A percentile compares a stretch with the other conserved stretches of the same genome.
These are phyloP conservation scores for Oryza longistaminata DNA, from an alignment of 176 grass and related monocot species.

Conservation along the genomic window DNA sequence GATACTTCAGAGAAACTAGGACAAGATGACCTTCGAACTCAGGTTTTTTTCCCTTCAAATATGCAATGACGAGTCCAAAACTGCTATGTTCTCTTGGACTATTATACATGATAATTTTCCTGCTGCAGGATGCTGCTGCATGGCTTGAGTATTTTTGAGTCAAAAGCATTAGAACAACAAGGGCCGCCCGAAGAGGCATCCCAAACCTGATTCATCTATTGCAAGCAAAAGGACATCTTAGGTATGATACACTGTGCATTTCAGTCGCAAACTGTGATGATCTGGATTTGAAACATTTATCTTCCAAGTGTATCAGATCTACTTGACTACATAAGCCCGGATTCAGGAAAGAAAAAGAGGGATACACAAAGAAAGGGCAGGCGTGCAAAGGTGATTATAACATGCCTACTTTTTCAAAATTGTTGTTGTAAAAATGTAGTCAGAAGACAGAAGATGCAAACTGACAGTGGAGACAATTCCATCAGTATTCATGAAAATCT, in stretches of 20 bases:
- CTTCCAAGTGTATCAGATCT: slow-evolving; percentile 98
- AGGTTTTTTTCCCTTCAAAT: slow-evolving; percentile 52
- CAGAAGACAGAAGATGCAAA: neutral
- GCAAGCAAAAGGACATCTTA: slow-evolving; percentile 99
- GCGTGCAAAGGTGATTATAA: slow-evolving; percentile 73
- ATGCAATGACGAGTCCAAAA: slow-evolving; percentile 20
- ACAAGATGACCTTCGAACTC: slow-evolving; percentile 92
- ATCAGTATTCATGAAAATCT: neutral
- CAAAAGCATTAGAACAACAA: slow-evolving; percentile 92
- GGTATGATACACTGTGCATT: slow-evolving; percentile 67
- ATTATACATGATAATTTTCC: slow-evolving; percentile 13
- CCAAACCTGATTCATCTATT: slow-evolving; percentile 97
- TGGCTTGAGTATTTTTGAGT: slow-evolving; percentile 99
- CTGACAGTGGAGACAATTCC: neutral
- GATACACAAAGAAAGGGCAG: slow-evolving; percentile 74
- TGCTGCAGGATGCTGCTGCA: slow-evolving; percentile 84
- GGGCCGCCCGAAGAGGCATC: slow-evolving; percentile 84
- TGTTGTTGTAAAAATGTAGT: slow-evolving; percentile 10
- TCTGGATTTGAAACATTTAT: slow-evolving; percentile 62
- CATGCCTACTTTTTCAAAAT: slow-evolving; percentile 7
- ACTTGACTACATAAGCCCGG: slow-evolving; percentile 97
- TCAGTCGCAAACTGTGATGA: slow-evolving; percentile 39
- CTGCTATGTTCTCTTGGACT: slow-evolving; percentile 22
- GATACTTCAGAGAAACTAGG: slow-evolving; percentile 97
- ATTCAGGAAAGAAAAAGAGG: slow-evolving; percentile 88